Conservation (phyloP, 2,329 filamentous ascomycete species). For the Amauroascus verrucosus region DNA sequence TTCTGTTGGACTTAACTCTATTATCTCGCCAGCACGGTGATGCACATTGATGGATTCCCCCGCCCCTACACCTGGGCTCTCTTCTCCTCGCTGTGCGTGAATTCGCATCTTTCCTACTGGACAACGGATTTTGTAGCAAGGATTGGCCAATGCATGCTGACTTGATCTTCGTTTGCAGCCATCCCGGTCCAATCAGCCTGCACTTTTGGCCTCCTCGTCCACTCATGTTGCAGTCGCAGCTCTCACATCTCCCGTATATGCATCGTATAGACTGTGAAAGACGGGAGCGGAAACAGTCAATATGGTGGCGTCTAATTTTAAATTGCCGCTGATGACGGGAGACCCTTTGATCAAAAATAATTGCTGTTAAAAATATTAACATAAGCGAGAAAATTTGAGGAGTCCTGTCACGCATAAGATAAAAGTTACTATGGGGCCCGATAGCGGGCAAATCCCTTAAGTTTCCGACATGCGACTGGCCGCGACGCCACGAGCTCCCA, state of each 20-base stretch:
- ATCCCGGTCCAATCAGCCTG: background rate
- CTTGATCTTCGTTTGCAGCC: background rate
- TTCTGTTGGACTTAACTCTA: constrained; percentile 4
- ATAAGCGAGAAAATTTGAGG: background rate
- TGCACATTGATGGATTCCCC: background rate
- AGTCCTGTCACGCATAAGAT: background rate
- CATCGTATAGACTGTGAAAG: background rate
- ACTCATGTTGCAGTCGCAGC: background rate
- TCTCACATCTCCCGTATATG: background rate
- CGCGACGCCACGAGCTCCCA: constrained; percentile 2
- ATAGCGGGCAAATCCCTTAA: constrained; percentile 1
- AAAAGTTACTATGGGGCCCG: background rate
- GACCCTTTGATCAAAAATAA: background rate
- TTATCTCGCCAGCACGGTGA: background rate
- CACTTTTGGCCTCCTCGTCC: background rate
- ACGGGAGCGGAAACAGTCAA: background rate
- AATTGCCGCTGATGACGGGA: background rate
- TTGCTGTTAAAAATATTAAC: background rate
- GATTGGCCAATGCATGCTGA: constrained; percentile 1
- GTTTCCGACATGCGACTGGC: background rate
- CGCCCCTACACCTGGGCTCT: background rate
- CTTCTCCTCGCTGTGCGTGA: background rate
- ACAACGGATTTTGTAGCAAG: background rate
- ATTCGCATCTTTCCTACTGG: background rate
- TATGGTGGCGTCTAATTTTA: background rate